Conservation (phyloP, 1,284 basidiomycete genomes). For the Coniferiporia sulphurascens region DNA sequence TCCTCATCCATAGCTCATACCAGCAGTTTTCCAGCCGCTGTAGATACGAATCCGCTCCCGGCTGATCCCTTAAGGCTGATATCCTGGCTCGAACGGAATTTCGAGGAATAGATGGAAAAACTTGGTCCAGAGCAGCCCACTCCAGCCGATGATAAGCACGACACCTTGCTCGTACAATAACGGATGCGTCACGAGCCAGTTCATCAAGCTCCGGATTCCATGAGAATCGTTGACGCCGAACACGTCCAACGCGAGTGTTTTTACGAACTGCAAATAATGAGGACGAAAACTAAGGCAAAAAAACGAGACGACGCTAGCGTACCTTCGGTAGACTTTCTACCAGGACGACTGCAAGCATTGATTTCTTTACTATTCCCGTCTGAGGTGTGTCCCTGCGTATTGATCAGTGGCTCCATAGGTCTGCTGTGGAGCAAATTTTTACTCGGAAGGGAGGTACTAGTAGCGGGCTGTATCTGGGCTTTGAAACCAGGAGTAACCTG, state of each 20-base stretch:
- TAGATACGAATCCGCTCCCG: constrained; percentile 71
- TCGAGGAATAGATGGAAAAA: constrained; percentile 68
- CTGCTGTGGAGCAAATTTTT: constrained; percentile 16
- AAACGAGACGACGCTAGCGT: not conserved
- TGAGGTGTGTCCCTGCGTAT: not conserved
- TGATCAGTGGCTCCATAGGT: too few relatives aligned
- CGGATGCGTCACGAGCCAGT: constrained; percentile 76
- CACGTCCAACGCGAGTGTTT: constrained; percentile 18
- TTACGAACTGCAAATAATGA: not conserved
- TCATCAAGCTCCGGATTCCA: constrained; percentile 89
- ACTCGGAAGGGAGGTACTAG: not conserved
- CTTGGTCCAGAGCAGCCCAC: constrained; percentile 67
- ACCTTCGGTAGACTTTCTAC: not conserved
- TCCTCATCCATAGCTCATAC: constrained; percentile 69
- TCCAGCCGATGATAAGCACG: constrained; percentile 54
- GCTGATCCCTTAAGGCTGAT: constrained; percentile 51
- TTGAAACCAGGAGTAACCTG: constrained; percentile 16
- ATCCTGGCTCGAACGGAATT: constrained; percentile 67
- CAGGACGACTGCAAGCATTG: not conserved
- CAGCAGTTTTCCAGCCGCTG: constrained; percentile 78
- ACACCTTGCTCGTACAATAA: constrained; percentile 78
- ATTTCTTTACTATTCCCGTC: not conserved
- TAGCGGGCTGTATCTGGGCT: not conserved
- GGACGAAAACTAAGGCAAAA: not conserved
- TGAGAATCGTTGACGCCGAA: constrained; percentile 60